Evolutionary conservation across 2,329 filamentous ascomycete genomes (phyloP), one percentile per base, ranked within the genome.

Genomic region (Pseudogymnoascus sp.): DNA sequence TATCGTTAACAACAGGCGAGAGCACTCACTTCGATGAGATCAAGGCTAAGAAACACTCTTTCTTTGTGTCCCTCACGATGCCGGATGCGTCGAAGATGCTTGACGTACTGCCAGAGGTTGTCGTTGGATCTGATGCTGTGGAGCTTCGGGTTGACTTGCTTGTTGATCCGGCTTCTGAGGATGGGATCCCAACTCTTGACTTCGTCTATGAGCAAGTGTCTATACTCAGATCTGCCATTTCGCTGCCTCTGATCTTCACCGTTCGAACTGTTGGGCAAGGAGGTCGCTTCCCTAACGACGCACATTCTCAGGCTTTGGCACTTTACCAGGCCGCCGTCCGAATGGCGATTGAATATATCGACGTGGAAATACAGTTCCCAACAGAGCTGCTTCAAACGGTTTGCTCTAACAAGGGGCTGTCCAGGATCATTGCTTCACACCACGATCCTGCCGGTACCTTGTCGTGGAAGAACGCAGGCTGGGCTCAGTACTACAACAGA

Each of bases 61-160:
- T 96, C 79, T 99, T 99, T 69, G 89, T 97, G 21, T 92, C 92
- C 7, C 77, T 99, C 58, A 97, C 94, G 0, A 79, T 94, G 60
- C 90, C 92, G 1, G 84, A 90, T 67, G 77, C 97, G 13, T 78
- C 82, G 9, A 77, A 83, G 18, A 83, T 87, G 31, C 72, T 85
- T 7, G 79, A 86, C 18, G 77, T 87, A 29, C 79, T 99, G 48
- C 85, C 87, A 1, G 79, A 85, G 60, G 87, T 92, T 45, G 85
- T 88, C 10, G 86, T 95, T 40, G 94, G 94, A 4, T 89, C 90
- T 6, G 93, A 99, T 75, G 94, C 93, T 2, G 90, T 97, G 9
- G 94, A 99, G 74, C 77, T 99, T 60, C 86, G 94, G n/a, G 90
- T 96, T 3, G 94, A 99, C 75, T 78, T 99, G 42, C 82, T 99